Evolutionary conservation across 2,329 filamentous ascomycete genomes (phyloP).

Genomic region (Falciphora oryzae): DNA sequence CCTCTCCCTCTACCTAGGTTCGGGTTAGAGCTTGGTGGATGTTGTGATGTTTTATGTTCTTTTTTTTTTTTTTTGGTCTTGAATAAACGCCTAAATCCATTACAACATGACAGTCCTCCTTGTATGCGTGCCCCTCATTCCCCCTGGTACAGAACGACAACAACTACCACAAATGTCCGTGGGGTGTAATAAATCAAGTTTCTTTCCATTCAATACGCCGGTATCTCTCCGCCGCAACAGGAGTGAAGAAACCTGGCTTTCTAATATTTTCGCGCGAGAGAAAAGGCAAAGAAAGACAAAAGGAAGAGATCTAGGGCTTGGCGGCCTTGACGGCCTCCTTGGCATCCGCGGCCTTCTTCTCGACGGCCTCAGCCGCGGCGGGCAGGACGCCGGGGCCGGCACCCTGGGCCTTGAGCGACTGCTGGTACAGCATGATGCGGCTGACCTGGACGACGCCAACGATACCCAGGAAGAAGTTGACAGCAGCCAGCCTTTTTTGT

Average conservation of each 20-base stretch:
- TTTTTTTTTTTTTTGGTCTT: neutral
- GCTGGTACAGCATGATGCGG: slow-evolving; percentile 66
- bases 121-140: neutral
- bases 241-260: neutral
- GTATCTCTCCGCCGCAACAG: neutral
- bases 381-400: neutral
- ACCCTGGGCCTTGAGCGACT: slow-evolving; percentile 47
- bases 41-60: no score
- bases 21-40: no score
- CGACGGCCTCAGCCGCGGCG: slow-evolving; percentile 22
- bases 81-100: neutral
- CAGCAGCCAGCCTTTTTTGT: slow-evolving; percentile 66
- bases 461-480: slow-evolving; percentile 95
- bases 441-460: slow-evolving; percentile 78
- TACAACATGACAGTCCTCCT: neutral
- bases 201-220: neutral
- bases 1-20: no score
- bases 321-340: slow-evolving; percentile 15
- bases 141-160: neutral
- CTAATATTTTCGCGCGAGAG: neutral
- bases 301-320: slow-evolving; percentile 4
- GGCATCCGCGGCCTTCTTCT: slow-evolving; percentile 35
- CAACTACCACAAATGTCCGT: neutral
- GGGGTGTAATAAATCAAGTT: neutral
- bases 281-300: neutral